Evolutionary conservation across 148 eudicot genomes (phyloP).

Genomic region (Persicaria tinctoria): DNA sequence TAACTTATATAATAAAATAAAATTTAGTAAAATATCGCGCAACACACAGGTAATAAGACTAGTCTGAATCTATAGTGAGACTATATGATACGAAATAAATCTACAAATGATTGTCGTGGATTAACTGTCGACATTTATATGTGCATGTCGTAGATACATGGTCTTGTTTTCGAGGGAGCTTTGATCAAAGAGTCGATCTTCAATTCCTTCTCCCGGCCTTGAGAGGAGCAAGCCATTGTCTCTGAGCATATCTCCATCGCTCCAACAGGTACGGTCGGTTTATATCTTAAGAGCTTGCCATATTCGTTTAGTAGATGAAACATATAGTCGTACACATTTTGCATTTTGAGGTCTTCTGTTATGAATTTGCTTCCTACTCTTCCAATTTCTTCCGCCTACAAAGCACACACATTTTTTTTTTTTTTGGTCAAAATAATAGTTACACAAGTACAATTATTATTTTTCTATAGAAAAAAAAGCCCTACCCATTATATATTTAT

Average conservation of each 20-base stretch:
- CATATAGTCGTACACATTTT: slow-evolving; percentile 36
- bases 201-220: slow-evolving; percentile 20
- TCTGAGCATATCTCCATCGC: slow-evolving; percentile 28
- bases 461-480: too few relatives aligned
- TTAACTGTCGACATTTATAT: too few relatives aligned
- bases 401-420: too few relatives aligned
- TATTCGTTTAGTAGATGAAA: slow-evolving; percentile 27
- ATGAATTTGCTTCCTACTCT: slow-evolving; percentile 37
- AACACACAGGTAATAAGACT: too few relatives aligned
- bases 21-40: too few relatives aligned
- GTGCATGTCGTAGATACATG: slow-evolving; percentile 15
- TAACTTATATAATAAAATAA: too few relatives aligned
- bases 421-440: too few relatives aligned
- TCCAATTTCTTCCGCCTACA: slow-evolving; percentile 37
- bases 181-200: slow-evolving; percentile 23
- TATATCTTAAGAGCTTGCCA: slow-evolving; percentile 29
- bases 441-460: too few relatives aligned
- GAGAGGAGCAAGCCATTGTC: slow-evolving; percentile 21
- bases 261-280: slow-evolving; percentile 24
- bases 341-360: slow-evolving; percentile 35
- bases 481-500: too few relatives aligned
- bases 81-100: too few relatives aligned
- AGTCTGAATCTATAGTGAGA: too few relatives aligned
- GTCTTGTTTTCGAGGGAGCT: slow-evolving; percentile 25
- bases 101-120: too few relatives aligned